A percentile compares a stretch with the other conserved stretches of the same genome.
Conservation (phyloP, 2,329 filamentous ascomycete genomes). For the Pezicula radicicola region DNA sequence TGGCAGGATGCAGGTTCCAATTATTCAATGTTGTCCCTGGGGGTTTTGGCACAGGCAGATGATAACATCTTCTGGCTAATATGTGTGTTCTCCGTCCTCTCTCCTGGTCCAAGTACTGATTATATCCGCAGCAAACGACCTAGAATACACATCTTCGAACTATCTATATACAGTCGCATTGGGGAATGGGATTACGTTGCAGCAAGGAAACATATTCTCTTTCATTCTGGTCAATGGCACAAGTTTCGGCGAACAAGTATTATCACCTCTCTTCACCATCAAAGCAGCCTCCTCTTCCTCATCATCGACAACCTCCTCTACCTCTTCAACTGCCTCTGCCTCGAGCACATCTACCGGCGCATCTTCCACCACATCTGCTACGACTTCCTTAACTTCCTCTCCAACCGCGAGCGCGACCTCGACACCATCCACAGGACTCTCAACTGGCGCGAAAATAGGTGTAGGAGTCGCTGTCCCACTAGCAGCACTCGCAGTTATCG, state of each 20-base stretch:
- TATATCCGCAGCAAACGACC: neutral
- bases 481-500: neutral
- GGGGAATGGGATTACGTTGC: constrained; percentile 3
- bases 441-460: neutral
- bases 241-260: neutral
- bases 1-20: neutral
- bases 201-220: constrained; percentile 3
- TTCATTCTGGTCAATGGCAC: constrained; percentile 9
- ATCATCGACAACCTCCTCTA: neutral
- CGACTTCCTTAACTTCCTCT: neutral
- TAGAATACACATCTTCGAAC: neutral
- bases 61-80: constrained; percentile 6
- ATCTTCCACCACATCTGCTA: neutral
- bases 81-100: neutral
- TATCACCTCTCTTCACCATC: neutral
- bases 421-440: neutral
- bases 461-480: neutral
- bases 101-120: neutral
- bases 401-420: neutral
- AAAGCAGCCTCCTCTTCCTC: neutral
- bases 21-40: neutral
- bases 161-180: constrained; percentile 1
- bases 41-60: neutral
- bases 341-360: neutral
- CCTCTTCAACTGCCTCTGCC: neutral